Evolutionary conservation across 2,329 filamentous ascomycete species (phyloP).

Genomic region (Bisporella sp.): DNA sequence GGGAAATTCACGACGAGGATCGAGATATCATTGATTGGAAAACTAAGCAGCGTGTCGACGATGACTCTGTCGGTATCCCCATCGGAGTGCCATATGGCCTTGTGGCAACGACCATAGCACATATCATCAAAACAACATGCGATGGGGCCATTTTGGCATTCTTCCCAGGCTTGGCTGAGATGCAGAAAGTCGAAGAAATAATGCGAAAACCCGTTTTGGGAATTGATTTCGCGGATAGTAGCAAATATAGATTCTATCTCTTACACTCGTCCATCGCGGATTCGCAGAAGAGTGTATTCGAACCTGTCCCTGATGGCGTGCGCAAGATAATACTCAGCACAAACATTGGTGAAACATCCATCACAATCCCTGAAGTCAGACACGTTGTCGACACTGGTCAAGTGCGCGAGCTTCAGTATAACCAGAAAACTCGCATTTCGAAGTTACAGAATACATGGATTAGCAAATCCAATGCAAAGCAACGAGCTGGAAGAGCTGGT

Average conservation of each 20-base stretch:
- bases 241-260: conserved; percentile 79
- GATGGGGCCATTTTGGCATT: conserved; percentile 88
- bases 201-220: conserved; percentile 63
- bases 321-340: conserved; percentile 90
- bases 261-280: conserved; percentile 79
- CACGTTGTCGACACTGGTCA: conserved; percentile 90
- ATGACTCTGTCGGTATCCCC: background rate
- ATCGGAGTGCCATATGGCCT: conserved; percentile 45
- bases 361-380: conserved; percentile 93
- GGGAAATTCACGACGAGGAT: background rate
- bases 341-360: conserved; percentile 95
- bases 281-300: conserved; percentile 80
- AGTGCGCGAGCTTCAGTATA: conserved; percentile 90
- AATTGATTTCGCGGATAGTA: conserved; percentile 50
- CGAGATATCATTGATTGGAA: conserved; percentile 1
- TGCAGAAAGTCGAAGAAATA: conserved; percentile 65
- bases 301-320: conserved; percentile 62
- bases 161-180: conserved; percentile 83
- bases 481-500: conserved; percentile 85
- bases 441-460: conserved; percentile 90
- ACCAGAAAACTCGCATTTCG: conserved; percentile 81
- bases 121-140: conserved; percentile 70
- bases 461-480: conserved; percentile 84
- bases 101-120: conserved; percentile 79
- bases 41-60: background rate